Base-by-base conservation (phyloP, 495 filamentous ascomycete genomes). In the Daldinia vernicosa region DNA sequence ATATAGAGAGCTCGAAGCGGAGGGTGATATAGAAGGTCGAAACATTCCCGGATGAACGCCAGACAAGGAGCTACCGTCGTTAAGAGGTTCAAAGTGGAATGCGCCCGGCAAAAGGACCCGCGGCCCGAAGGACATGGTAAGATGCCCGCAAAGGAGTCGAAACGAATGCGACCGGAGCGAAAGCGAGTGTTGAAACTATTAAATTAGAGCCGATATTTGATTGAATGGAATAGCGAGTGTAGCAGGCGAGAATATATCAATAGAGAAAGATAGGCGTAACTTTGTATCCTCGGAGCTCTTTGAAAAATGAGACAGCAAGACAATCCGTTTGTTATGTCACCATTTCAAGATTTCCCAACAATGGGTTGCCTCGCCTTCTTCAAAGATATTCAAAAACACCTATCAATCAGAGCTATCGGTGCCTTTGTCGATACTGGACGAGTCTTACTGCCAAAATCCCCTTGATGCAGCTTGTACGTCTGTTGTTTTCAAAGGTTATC, bases 11-110 rank as follows among this genome's bases (percentile, higher is more conserved):
- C 83, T 87, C 7, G 88, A 87, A 2, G 87, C 82, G 4, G 89
- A 89, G 4, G 88, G 85, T 15, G 91, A 88, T n/a, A 80, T 77
- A 4, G 92, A 91, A 2, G 90, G 86, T 65, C 88, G 90, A 76
- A 93, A 94, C 72, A 94, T 79, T 77, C 86, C 77, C 73, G 85
- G 80, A 86, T 89, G 76, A 80, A 80, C 78, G 80, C 84, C 24
- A 80, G 84, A 57, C n/a, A 86, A 79, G 24, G 82, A 76, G 32
- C 81, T 72, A 59, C 77, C 60, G 52, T 66, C 63, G 19, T 74
- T 68, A 11, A 74, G 59, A 9, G 70, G 24, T 47, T 89, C 86
- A 58, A 85, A 79, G 61, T 84, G 79, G 70, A 87, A 84, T 53
- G 81, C 80, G 19, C 80, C 80, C 40, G 84, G 83, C 80, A 88